Evolutionary conservation across 495 filamentous ascomycete species (phyloP).

Genomic region (Penicillium macrosclerotiorum): DNA sequence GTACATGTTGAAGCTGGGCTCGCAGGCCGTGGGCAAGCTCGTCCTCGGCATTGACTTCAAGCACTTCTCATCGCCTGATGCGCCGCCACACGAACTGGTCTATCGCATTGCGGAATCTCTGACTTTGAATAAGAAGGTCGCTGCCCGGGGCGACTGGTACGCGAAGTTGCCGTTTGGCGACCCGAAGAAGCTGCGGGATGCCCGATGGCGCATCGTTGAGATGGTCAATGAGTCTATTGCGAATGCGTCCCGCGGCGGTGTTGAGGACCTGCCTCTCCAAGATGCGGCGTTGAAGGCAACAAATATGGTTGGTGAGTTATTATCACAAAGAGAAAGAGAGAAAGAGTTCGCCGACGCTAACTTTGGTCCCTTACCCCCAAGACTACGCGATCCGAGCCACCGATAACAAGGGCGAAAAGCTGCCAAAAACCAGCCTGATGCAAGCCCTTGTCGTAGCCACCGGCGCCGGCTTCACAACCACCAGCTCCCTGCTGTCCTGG

Average conservation of each 20-base stretch:
- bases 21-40: slow-evolving; percentile 49
- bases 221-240: slow-evolving; percentile 35
- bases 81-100: slow-evolving; percentile 37
- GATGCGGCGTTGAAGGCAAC: slow-evolving; percentile 49
- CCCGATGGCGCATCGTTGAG: slow-evolving; percentile 17
- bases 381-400: slow-evolving; percentile 47
- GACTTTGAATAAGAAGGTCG: slow-evolving; percentile 50
- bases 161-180: slow-evolving; percentile 51
- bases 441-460: slow-evolving; percentile 25
- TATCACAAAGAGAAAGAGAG: no score
- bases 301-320: slow-evolving; percentile 35
- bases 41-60: slow-evolving; percentile 48
- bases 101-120: slow-evolving; percentile 36
- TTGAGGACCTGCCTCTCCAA: slow-evolving; percentile 41
- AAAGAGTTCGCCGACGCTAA: no score
- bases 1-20: slow-evolving; percentile 56
- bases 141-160: slow-evolving; percentile 46
- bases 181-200: slow-evolving; percentile 30
- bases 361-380: no score
- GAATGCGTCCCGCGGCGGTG: slow-evolving; percentile 21
- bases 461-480: slow-evolving; percentile 27
- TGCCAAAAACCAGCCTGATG: slow-evolving; percentile 37
- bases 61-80: slow-evolving; percentile 43
- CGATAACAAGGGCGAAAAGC: slow-evolving; percentile 49
- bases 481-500: slow-evolving; percentile 42